Percentiles rank a stretch among this genome's conserved stretches.
Conservation (phyloP, 2,329 filamentous ascomycete genomes). For the Sclerotinia trifoliorum region DNA sequence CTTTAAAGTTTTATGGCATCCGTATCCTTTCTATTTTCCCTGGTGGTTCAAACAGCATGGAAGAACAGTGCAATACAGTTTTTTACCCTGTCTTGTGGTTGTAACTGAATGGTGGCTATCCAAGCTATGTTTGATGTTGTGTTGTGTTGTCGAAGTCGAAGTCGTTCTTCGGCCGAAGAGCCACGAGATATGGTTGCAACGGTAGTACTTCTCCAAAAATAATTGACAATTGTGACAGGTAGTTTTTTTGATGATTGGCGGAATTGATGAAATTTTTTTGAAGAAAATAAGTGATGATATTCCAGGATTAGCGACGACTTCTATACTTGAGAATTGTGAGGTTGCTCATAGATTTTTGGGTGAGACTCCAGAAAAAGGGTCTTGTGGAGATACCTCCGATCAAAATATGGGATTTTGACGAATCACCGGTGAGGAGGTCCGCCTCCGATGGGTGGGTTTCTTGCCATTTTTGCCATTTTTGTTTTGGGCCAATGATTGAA, state of each 20-base stretch:
- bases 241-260: too few species aligned
- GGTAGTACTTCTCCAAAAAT: too few species aligned
- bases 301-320: not conserved
- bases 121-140: not conserved
- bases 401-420: not conserved
- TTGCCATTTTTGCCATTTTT: not conserved
- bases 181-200: not conserved
- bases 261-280: too few species aligned
- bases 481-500: not conserved
- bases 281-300: not conserved
- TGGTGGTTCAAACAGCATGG: not conserved
- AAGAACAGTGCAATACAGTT: not conserved
- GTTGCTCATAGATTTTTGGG: not conserved
- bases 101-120: not conserved
- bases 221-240: too few species aligned
- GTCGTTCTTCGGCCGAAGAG: not conserved
- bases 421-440: constrained; percentile 5
- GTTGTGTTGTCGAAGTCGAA: not conserved
- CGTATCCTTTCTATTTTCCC: not conserved
- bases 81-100: not conserved
- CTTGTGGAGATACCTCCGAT: constrained; percentile 8
- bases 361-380: not conserved
- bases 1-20: not conserved
- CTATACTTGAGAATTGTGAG: not conserved
- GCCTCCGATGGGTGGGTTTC: not conserved